A percentile compares a stretch with the other conserved stretches of the same genome.
These are phyloP conservation scores for Exophiala alcalophila DNA, from an alignment of 2,329 filamentous ascomycete species.

Conservation along the genomic window DNA sequence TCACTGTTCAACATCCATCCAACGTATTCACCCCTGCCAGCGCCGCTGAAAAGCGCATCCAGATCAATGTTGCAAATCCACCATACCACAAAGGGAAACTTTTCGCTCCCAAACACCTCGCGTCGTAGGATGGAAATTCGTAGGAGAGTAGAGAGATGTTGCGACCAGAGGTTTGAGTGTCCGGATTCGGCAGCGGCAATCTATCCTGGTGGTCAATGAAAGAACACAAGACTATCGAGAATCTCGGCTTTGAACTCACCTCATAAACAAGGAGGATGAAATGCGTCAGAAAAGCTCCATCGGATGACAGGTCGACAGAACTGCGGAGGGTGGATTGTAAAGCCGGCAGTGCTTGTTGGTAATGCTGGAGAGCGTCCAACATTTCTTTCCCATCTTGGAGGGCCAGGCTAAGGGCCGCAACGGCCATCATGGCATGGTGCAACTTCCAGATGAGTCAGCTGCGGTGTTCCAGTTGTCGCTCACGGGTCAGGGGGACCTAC, in stretches of 20 bases:
- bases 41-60: slow-evolving; percentile 54
- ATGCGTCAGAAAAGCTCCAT: slow-evolving; percentile 57
- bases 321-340: slow-evolving; percentile 46
- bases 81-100: slow-evolving; percentile 54
- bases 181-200: slow-evolving; percentile 47
- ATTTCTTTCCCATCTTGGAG: slow-evolving; percentile 46
- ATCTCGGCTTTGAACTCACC: slow-evolving; percentile 36
- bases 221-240: neutral
- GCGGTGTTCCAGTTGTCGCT: neutral
- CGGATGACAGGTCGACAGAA: slow-evolving; percentile 52
- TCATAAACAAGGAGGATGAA: slow-evolving; percentile 58
- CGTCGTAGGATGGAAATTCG: slow-evolving; percentile 50
- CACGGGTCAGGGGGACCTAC: slow-evolving; percentile 44
- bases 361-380: slow-evolving; percentile 53
- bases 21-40: slow-evolving; percentile 51
- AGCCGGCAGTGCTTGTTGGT: slow-evolving; percentile 52
- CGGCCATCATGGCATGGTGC: slow-evolving; percentile 57
- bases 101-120: slow-evolving; percentile 45
- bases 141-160: slow-evolving; percentile 53
- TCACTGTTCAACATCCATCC: slow-evolving; percentile 47
- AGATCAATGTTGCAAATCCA: slow-evolving; percentile 54
- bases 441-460: slow-evolving; percentile 40
- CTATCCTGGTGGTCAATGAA: slow-evolving; percentile 34
- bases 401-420: slow-evolving; percentile 54
- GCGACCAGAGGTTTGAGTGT: slow-evolving; percentile 52